Conservation (phyloP, 805 yeast species). For the Saccharomycopsis olivae region DNA sequence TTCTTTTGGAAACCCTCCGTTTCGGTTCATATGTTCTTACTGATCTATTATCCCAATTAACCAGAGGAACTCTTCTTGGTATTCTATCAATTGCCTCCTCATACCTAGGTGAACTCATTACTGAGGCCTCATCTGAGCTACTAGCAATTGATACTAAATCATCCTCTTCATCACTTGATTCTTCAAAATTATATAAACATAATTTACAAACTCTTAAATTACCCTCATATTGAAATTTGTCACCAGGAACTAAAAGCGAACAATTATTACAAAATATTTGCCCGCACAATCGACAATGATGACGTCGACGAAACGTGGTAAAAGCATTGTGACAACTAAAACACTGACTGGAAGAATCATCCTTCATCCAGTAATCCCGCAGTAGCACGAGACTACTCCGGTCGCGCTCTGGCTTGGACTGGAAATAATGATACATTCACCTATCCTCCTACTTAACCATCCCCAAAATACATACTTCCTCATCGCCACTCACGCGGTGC, state of each 20-base stretch:
- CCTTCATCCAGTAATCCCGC: conserved; percentile 92
- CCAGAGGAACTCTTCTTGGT: not conserved
- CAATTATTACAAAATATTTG: conserved; percentile 86
- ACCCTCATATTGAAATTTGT: conserved; percentile 51
- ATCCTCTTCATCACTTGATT: conserved; percentile 19
- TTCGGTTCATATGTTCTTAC: not conserved
- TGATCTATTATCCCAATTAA: not conserved
- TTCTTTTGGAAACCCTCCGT: not conserved
- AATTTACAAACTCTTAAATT: conserved; percentile 61
- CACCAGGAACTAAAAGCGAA: conserved; percentile 61
- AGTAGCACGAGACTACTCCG: conserved; percentile 21
- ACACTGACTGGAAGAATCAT: conserved; percentile 83
- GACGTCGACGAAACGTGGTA: conserved; percentile 80
- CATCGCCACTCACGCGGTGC: too few species aligned
- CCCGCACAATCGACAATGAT: conserved; percentile 94
- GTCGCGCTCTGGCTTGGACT: conserved; percentile 5
- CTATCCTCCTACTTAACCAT: too few species aligned
- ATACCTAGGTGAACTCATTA: not conserved
- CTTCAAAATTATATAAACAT: conserved; percentile 41
- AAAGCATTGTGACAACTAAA: conserved; percentile 72
- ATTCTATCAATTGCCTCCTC: too few species aligned
- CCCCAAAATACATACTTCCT: too few species aligned
- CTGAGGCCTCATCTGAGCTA: not conserved
- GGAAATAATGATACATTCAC: conserved; percentile 1
- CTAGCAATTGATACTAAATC: not conserved